phyloP scores from a whole-genome alignment of 306 rosid species.

The Dalbergia oliveri region DNA sequence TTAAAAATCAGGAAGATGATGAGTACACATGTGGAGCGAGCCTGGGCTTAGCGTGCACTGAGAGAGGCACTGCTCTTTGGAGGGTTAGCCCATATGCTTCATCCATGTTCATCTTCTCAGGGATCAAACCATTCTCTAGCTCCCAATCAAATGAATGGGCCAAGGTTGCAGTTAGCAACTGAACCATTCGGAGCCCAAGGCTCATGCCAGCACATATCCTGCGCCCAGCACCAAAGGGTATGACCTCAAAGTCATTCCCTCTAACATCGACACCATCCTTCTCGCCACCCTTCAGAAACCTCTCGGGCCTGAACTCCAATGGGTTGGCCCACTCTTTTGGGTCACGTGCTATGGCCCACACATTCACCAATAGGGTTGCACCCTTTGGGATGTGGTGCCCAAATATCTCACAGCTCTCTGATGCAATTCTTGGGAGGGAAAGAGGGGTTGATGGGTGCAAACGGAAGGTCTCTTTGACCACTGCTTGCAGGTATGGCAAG shows the following conservation, averaged over 20 bases:
- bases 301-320: slow-evolving; percentile 70
- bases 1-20: background rate
- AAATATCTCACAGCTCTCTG: slow-evolving; percentile 64
- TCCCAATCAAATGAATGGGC: slow-evolving; percentile 75
- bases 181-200: slow-evolving; percentile 80
- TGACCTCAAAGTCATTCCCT: slow-evolving; percentile 81
- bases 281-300: slow-evolving; percentile 74
- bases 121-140: slow-evolving; percentile 55
- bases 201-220: slow-evolving; percentile 83
- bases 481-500: slow-evolving; percentile 75
- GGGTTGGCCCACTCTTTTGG: slow-evolving; percentile 72
- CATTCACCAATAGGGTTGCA: slow-evolving; percentile 74
- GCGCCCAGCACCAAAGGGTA: slow-evolving; percentile 90
- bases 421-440: slow-evolving; percentile 73
- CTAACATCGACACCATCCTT: slow-evolving; percentile 65
- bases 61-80: slow-evolving; percentile 67
- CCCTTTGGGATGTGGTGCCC: slow-evolving; percentile 81
- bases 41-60: slow-evolving; percentile 64
- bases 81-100: slow-evolving; percentile 79
- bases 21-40: slow-evolving; percentile 49
- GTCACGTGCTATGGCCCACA: slow-evolving; percentile 88
- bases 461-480: slow-evolving; percentile 81
- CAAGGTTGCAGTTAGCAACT: slow-evolving; percentile 64
- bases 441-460: slow-evolving; percentile 93
- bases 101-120: slow-evolving; percentile 71